Conservation (phyloP, 331 rosid genomes). For the Spiraea crenata region DNA sequence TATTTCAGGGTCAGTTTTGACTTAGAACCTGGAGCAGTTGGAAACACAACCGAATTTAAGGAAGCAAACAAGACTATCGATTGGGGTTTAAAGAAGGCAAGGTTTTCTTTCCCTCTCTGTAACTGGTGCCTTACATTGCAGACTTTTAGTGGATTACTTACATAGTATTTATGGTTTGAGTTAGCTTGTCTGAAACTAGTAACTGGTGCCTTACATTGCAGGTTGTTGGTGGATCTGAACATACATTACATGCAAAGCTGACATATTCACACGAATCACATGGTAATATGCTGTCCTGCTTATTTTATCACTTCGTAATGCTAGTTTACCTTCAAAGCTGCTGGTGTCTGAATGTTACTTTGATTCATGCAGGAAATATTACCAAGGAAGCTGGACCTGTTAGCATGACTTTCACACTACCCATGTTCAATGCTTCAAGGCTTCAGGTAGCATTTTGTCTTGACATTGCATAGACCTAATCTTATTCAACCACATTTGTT, state of each 20-base stretch:
- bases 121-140: neutral
- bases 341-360: conserved; percentile 4
- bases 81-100: conserved; percentile 88
- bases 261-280: conserved; percentile 81
- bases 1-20: conserved; percentile 72
- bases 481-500: neutral
- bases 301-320: neutral
- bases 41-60: conserved; percentile 77
- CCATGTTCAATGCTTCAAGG: conserved; percentile 81
- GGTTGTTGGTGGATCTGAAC: conserved; percentile 97
- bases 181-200: conserved; percentile 20
- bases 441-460: conserved; percentile 60
- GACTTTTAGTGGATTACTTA: conserved; percentile 3
- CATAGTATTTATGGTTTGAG: conserved; percentile 6
- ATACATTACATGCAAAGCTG: conserved; percentile 76
- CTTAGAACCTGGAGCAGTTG: conserved; percentile 82
- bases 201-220: conserved; percentile 31
- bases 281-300: conserved; percentile 40
- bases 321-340: neutral
- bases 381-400: conserved; percentile 93
- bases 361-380: conserved; percentile 62
- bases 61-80: conserved; percentile 78
- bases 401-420: conserved; percentile 91
- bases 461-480: conserved; percentile 2
- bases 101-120: conserved; percentile 12